Base-by-base conservation (phyloP, 306 rosid genomes). In the Quercus engelmannii region DNA sequence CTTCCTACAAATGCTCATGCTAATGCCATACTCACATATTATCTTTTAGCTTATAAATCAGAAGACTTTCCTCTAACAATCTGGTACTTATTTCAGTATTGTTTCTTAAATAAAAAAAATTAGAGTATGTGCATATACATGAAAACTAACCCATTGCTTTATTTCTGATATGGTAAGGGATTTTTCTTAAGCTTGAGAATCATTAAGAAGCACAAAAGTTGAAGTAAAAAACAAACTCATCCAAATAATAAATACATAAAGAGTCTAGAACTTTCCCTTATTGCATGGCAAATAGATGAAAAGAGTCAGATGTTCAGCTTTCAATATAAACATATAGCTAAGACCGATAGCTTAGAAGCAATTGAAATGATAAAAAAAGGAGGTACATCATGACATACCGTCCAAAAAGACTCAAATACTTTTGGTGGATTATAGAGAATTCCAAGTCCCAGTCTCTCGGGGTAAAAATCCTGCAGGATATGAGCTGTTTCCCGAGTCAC, bases 341-440 rank as follows among this genome's bases (percentile, higher is more conserved):
- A 20, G 23, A 57, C 20, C 9, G 8, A 57, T 26, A 8, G 14
- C 26, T 57, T 57, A 57, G 63, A 57, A 21, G 61, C 61, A 55
- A 55, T 55, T 20, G 6, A 80, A 21, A 58, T 56, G 38, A 14
- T 12, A 28, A 75, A 78, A 81, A 30, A 11, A 23, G 49, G 76
- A 79, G 78, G 63, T 69, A 18, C 51, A 63, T 76, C 83, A 71
- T 70, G 70, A 71, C 89, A 64, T 87, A 93, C 98, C 97, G 79
- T 84, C 97, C 94, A 90, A 84, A 91, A 91, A 23, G 98, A 90
- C 85, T 93, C 95, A 19, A 93, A 93, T 70, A 93, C 18, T 81
- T 91, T 93, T 38, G 98, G 98, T 23, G 97, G 97, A 61, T 93
- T 87, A 87, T 93, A 91, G 17, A 93, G 85, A 75, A 93, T 81